Conservation (phyloP, 352 stramenopile species). For the Plasmopara halstedii region DNA sequence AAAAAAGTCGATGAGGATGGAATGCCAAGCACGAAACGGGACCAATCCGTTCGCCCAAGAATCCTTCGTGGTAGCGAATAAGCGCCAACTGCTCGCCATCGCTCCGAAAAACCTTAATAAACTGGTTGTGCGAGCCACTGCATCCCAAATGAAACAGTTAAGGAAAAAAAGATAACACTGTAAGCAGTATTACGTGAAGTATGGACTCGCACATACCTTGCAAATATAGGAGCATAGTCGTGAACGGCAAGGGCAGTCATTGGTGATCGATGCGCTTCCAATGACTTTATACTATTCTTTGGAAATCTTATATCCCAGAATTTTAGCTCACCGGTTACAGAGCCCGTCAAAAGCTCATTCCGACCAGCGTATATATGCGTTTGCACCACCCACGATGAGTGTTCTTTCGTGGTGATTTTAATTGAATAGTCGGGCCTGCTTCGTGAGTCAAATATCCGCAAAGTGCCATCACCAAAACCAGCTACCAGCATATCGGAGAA, state of each 20-base stretch:
- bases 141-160: not conserved
- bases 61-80: constrained; percentile 94
- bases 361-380: constrained; percentile 69
- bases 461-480: constrained; percentile 90
- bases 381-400: constrained; percentile 95
- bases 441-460: constrained; percentile 93
- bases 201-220: constrained; percentile 53
- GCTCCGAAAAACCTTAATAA: constrained; percentile 96
- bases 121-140: constrained; percentile 96
- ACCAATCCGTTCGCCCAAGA: constrained; percentile 94
- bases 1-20: constrained; percentile 92
- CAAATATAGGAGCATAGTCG: constrained; percentile 92
- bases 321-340: constrained; percentile 92
- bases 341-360: constrained; percentile 91
- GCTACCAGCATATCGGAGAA: constrained; percentile 82
- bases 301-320: constrained; percentile 95
- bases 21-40: constrained; percentile 96
- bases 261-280: constrained; percentile 87
- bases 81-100: constrained; percentile 82
- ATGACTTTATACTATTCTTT: constrained; percentile 70
- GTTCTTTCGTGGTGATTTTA: constrained; percentile 81
- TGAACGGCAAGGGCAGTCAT: constrained; percentile 97
- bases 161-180: not conserved
- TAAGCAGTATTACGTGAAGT: not conserved
- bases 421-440: constrained; percentile 62